These are phyloP conservation scores for Madurella mycetomatis DNA, from an alignment of 2,329 filamentous ascomycete species.

Conservation along the genomic window DNA sequence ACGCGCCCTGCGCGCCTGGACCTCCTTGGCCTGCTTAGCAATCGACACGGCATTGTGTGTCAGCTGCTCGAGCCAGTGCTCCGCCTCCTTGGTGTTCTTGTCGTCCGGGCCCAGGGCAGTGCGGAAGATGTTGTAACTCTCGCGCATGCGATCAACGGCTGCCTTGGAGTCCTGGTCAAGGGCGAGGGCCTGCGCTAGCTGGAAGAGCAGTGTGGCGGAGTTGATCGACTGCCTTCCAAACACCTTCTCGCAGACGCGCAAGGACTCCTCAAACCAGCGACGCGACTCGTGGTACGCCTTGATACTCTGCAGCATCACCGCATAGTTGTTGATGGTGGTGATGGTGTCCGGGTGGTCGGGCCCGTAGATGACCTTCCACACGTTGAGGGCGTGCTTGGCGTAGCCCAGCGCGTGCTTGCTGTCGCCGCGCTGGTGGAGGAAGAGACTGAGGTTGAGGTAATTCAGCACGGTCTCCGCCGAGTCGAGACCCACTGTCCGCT, in stretches of 20 bases:
- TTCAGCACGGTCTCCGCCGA: slow-evolving; percentile 89
- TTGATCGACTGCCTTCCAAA: slow-evolving; percentile 89
- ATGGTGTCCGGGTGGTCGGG: slow-evolving; percentile 93
- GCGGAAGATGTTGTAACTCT: slow-evolving; percentile 95
- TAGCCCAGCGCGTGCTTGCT: slow-evolving; percentile 84
- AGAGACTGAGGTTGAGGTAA: slow-evolving; percentile 92
- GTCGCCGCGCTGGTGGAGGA: slow-evolving; percentile 88
- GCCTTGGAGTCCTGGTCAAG: slow-evolving; percentile 93
- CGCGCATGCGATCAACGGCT: slow-evolving; percentile 88
- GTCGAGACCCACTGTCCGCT: slow-evolving; percentile 90
- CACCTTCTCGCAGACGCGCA: slow-evolving; percentile 81
- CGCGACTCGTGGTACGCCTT: slow-evolving; percentile 94
- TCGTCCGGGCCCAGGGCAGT: slow-evolving; percentile 80
- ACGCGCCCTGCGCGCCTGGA: slow-evolving; percentile 68
- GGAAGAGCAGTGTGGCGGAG: slow-evolving; percentile 91
- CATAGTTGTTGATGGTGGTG: slow-evolving; percentile 97
- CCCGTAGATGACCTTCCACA: slow-evolving; percentile 98
- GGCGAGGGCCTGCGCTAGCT: slow-evolving; percentile 90
- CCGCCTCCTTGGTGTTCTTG: slow-evolving; percentile 96
- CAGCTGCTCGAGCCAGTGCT: slow-evolving; percentile 92
- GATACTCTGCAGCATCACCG: slow-evolving; percentile 94
- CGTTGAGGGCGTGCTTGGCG: slow-evolving; percentile 83
- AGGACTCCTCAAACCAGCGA: slow-evolving; percentile 92
- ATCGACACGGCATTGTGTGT: slow-evolving; percentile 93
- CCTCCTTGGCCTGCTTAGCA: slow-evolving; percentile 87